Evolutionary conservation across 1,139 yeast genomes (phyloP).

Genomic region (Candida pseudoviswanathii): DNA sequence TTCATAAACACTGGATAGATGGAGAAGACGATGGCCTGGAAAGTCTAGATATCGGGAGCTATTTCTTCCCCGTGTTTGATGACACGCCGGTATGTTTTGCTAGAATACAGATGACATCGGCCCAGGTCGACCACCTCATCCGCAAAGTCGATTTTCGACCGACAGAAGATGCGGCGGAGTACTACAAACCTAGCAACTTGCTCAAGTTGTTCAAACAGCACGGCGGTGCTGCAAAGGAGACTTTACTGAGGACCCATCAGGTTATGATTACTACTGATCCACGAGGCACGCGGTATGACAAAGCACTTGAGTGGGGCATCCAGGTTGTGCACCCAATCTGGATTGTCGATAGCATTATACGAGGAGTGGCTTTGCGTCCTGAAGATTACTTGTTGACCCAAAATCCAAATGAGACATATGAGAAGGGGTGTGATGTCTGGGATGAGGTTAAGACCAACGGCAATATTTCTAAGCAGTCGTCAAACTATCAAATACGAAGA

Average conservation of each 20-base stretch:
- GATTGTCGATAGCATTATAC: slow-evolving; percentile 62
- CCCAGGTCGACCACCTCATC: slow-evolving; percentile 13
- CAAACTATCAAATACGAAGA: slow-evolving; percentile 17
- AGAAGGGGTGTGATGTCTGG: slow-evolving; percentile 61
- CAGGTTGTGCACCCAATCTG: slow-evolving; percentile 77
- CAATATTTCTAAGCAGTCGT: slow-evolving; percentile 1
- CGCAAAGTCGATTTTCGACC: slow-evolving; percentile 9
- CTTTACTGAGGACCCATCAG: slow-evolving; percentile 53
- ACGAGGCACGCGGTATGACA: slow-evolving; percentile 61
- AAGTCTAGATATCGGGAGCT: slow-evolving; percentile 23
- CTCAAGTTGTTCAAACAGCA: slow-evolving; percentile 42
- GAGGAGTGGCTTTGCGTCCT: slow-evolving; percentile 61
- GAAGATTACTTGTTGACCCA: slow-evolving; percentile 41
- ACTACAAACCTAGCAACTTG: slow-evolving; percentile 27
- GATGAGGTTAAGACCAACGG: slow-evolving; percentile 20
- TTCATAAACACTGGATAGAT: slow-evolving; percentile 55
- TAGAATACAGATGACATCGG: slow-evolving; percentile 33
- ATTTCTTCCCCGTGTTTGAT: slow-evolving; percentile 47
- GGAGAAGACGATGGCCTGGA: slow-evolving; percentile 40
- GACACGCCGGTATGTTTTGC: slow-evolving; percentile 55
- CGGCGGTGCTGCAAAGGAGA: slow-evolving; percentile 64
- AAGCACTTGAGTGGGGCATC: slow-evolving; percentile 67
- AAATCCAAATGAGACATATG: slow-evolving; percentile 24
- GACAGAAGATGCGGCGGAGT: slow-evolving; percentile 18
- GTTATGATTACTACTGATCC: slow-evolving; percentile 56